These are phyloP conservation scores for Pyrus betulifolia DNA, from an alignment of 306 rosid genomes.

Conservation along the genomic window DNA sequence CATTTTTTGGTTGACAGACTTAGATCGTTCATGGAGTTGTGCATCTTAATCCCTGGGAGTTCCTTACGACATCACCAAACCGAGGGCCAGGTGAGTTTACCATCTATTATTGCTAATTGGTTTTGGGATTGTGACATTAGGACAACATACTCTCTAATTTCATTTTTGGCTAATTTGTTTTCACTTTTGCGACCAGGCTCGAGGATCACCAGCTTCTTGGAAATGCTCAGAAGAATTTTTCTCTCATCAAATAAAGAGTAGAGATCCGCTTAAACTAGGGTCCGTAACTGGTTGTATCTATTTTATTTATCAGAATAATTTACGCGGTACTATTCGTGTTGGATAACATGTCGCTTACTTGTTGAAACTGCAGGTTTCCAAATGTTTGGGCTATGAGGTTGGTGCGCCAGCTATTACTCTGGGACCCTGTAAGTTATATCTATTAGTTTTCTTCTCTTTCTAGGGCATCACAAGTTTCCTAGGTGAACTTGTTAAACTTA, in stretches of 20 bases:
- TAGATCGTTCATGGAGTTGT: slow-evolving; percentile 88
- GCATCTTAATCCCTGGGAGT: slow-evolving; percentile 78
- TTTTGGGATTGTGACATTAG: neutral
- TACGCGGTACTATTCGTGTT: neutral
- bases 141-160: neutral
- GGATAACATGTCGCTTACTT: slow-evolving; percentile 3
- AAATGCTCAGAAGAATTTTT: slow-evolving; percentile 94
- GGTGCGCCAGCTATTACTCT: slow-evolving; percentile 67
- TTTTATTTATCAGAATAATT: neutral
- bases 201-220: slow-evolving; percentile 89
- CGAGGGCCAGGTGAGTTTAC: slow-evolving; percentile 41
- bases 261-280: slow-evolving; percentile 95
- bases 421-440: slow-evolving; percentile 73
- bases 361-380: slow-evolving; percentile 54
- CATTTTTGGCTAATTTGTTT: neutral
- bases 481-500: neutral
- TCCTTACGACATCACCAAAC: slow-evolving; percentile 44
- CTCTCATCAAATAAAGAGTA: slow-evolving; percentile 61
- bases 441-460: neutral
- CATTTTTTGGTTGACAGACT: slow-evolving; percentile 48
- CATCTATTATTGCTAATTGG: neutral
- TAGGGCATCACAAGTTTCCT: neutral
- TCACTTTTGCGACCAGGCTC: slow-evolving; percentile 36
- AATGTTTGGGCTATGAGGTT: slow-evolving; percentile 72
- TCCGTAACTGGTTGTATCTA: slow-evolving; percentile 29